Evolutionary conservation across 805 yeast species (phyloP).

Genomic region (Yamadazyma ubonensis): DNA sequence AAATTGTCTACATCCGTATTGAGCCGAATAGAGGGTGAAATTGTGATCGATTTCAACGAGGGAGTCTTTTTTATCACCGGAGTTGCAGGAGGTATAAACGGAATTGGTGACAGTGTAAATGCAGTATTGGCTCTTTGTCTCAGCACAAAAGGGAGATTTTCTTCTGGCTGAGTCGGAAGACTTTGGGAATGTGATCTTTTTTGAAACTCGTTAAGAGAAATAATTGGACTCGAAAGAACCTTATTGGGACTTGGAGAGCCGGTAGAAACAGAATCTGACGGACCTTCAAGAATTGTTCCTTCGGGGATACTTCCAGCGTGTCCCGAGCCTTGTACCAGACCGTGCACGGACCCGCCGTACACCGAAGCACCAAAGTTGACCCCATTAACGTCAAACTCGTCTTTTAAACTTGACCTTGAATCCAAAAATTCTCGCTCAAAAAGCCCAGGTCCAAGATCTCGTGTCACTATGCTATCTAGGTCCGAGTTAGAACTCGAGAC

Average conservation of each 20-base stretch:
- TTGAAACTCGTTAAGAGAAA: conserved; percentile 25
- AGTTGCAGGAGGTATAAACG: conserved; percentile 14
- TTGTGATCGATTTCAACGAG: conserved; percentile 39
- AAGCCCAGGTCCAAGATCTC: background rate
- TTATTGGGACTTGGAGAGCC: conserved; percentile 19
- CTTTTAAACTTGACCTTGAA: conserved; percentile 2
- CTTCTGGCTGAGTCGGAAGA: conserved; percentile 30
- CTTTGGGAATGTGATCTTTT: conserved; percentile 35
- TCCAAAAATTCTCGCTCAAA: too few relatives aligned
- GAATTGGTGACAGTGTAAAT: conserved; percentile 1
- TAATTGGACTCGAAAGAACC: conserved; percentile 31
- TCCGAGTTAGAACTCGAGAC: conserved; percentile 5
- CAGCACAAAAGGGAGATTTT: conserved; percentile 8
- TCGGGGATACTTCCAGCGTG: too few relatives aligned
- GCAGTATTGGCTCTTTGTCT: conserved; percentile 18
- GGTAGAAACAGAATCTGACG: background rate
- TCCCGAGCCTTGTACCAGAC: too few relatives aligned
- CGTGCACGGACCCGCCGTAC: too few relatives aligned
- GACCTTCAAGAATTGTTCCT: background rate
- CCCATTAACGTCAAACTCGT: background rate
- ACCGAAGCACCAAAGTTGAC: too few relatives aligned
- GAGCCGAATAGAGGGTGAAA: conserved; percentile 33
- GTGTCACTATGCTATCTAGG: background rate
- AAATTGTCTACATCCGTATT: conserved; percentile 12
- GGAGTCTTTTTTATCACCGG: conserved; percentile 24